These are phyloP conservation scores for Pseudogymnoascus pannorum DNA, from an alignment of 2,329 filamentous ascomycete genomes.

Conservation along the genomic window DNA sequence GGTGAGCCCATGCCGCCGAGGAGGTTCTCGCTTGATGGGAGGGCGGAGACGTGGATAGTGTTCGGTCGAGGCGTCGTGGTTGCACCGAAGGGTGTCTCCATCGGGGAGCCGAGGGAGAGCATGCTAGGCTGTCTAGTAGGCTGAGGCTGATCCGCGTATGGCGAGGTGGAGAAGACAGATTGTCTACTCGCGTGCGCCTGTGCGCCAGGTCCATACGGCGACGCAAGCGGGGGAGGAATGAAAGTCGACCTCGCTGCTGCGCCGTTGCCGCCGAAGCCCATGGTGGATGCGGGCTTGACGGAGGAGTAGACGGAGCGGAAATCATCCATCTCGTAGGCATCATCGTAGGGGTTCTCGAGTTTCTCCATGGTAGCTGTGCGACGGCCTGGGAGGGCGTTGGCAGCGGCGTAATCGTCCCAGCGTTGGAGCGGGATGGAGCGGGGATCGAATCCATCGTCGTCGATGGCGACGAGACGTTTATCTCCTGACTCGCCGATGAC, in stretches of 20 bases:
- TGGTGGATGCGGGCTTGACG: conserved; percentile 75
- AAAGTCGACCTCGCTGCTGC: conserved; percentile 36
- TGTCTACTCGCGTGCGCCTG: conserved; percentile 31
- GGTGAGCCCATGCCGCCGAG: conserved; percentile 31
- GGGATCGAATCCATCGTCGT: conserved; percentile 81
- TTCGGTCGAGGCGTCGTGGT: too few species aligned
- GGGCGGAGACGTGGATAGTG: conserved; percentile 52
- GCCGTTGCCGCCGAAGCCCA: conserved; percentile 68
- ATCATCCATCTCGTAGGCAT: conserved; percentile 94
- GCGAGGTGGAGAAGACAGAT: conserved; percentile 32
- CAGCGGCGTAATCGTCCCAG: conserved; percentile 90
- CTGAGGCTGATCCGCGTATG: conserved; percentile 41
- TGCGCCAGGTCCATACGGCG: conserved; percentile 55
- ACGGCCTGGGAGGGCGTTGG: conserved; percentile 84
- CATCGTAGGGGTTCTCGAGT: conserved; percentile 57
- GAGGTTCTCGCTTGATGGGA: conserved; percentile 29
- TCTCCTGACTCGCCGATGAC: conserved; percentile 88
- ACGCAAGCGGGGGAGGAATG: conserved; percentile 78
- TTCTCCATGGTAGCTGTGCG: conserved; percentile 63
- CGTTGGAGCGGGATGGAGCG: conserved; percentile 87
- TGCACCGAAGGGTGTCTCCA: not conserved
- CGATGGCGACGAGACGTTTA: conserved; percentile 83
- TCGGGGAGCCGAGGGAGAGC: conserved; percentile 50
- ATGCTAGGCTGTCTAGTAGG: conserved; percentile 62
- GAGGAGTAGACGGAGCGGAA: conserved; percentile 96